Percentiles rank a stretch among this genome's conserved stretches.
Evolutionary conservation across 306 rosid species (phyloP).

Genomic region (Hippophae rhamnoides): DNA sequence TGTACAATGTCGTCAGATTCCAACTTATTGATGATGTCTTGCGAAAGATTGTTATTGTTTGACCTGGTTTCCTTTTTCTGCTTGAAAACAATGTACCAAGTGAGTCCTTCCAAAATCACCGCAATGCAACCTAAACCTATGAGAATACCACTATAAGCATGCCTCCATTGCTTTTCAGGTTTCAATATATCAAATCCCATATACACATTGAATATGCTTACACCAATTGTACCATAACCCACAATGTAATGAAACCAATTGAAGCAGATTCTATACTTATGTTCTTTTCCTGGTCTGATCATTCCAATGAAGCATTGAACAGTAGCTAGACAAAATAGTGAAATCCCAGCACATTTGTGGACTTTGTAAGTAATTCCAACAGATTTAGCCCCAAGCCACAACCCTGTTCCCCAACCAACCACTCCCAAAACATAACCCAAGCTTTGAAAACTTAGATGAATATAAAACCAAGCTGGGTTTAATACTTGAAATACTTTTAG

Average conservation of each 20-base stretch:
- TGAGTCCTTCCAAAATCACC: not conserved
- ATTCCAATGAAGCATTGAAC: not conserved
- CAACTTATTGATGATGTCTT: no score
- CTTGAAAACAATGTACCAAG: not conserved
- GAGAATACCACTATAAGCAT: not conserved
- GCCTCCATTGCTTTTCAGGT: not conserved
- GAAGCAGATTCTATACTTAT: not conserved
- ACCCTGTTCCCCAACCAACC: constrained; percentile 13
- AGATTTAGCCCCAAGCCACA: constrained; percentile 7
- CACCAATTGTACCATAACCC: not conserved
- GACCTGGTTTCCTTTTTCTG: no score
- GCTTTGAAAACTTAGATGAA: constrained; percentile 16
- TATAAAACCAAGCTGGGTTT: constrained; percentile 13
- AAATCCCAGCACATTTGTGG: constrained; percentile 25
- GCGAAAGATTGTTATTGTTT: no score
- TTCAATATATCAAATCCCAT: constrained; percentile 9
- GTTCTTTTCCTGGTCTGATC: not conserved
- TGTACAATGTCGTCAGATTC: no score
- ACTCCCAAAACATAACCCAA: constrained; percentile 4
- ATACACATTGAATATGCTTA: not conserved
- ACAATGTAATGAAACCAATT: not conserved
- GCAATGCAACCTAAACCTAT: not conserved
- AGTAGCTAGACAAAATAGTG: not conserved
- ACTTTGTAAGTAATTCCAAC: not conserved
- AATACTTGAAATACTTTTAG: constrained; percentile 11